Base-by-base conservation (phyloP, 78 protist genomes). In the Dictyostelium purpureum region DNA sequence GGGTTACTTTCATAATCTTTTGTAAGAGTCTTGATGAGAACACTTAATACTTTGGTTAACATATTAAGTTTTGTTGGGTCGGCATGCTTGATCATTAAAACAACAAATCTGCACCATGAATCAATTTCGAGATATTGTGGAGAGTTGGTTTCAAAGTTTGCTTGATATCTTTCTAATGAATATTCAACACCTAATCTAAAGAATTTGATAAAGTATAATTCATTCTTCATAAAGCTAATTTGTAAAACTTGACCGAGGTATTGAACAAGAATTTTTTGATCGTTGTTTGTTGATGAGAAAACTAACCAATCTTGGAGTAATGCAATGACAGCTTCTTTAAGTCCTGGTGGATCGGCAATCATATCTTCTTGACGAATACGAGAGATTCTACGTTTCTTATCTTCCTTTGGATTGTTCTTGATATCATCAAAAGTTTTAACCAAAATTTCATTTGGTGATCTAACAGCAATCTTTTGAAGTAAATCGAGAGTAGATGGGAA, bases 41-140 rank as follows among this genome's bases (percentile, higher is more conserved):
- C 80, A 18, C 33, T 54, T 12, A 98, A 89, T 11, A 94, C 80
- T 26, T 79, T 87, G 59, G 52, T 37, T 7, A 96, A 71, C 45
- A 95, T 59, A 35, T 16, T 54, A 10, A 76, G 49, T 76, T 90
- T 82, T 5, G 95, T 89, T 28, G 54, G 59, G 43, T 67, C 87
- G 26, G 78, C 81, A 71, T 59, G 93, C 71, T 97, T 97, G 73
- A 97, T 87, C 71, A 98, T 95, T 66, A 89, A 21, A 11, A 94
- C 89, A 12, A 96, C 95, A 37, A 98, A 94, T 77, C 80, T 79
- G 28, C 96, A 77, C 71, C 80, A 52, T 10, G 97, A 97, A 35
- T 97, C 99, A 11, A 90, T 66, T 31, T 92, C 95, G 0, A 52
- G 59, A 26, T 87, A 83, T 49, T 74, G 56, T 24, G 85, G 56